phyloP scores from a whole-genome alignment of 441 rosid genomes.

The Jatropha podagrica region DNA sequence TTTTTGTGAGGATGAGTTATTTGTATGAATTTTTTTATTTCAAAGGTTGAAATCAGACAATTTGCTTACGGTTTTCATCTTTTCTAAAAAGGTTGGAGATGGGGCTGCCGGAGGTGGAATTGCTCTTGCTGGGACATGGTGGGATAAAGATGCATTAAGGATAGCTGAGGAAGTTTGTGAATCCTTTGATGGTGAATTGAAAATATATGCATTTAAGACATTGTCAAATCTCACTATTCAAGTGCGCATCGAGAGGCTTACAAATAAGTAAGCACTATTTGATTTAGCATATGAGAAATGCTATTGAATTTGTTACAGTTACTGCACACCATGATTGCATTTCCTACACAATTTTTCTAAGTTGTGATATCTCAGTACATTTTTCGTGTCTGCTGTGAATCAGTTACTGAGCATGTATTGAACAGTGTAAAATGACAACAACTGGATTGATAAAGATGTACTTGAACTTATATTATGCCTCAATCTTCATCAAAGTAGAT shows the following conservation, averaged over 20 bases:
- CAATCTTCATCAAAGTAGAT: neutral
- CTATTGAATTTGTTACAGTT: neutral
- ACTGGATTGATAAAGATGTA: neutral
- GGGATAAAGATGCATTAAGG: slow-evolving; percentile 78
- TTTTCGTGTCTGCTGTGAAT: neutral
- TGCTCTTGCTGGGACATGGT: slow-evolving; percentile 71
- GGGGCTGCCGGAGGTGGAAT: slow-evolving; percentile 89
- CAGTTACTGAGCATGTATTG: neutral
- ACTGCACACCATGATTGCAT: neutral
- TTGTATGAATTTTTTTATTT: slow-evolving; percentile 1
- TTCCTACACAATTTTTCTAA: neutral
- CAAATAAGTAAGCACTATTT: slow-evolving; percentile 51
- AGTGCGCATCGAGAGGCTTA: slow-evolving; percentile 80
- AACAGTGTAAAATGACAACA: neutral
- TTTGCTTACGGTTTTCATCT: slow-evolving; percentile 8
- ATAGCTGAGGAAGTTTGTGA: slow-evolving; percentile 58
- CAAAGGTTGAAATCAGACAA: neutral
- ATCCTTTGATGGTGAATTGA: slow-evolving; percentile 63
- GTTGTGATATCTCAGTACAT: neutral
- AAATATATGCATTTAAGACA: slow-evolving; percentile 75
- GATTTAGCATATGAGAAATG: neutral
- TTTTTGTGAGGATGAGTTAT: slow-evolving; percentile 4
- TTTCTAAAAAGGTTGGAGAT: slow-evolving; percentile 61
- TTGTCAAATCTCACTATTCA: slow-evolving; percentile 54
- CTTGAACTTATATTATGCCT: neutral